Evolutionary conservation across 768 basidiomycete genomes (phyloP), one percentile per base, ranked within the genome.

Genomic region (Pulveroboletus sp.): DNA sequence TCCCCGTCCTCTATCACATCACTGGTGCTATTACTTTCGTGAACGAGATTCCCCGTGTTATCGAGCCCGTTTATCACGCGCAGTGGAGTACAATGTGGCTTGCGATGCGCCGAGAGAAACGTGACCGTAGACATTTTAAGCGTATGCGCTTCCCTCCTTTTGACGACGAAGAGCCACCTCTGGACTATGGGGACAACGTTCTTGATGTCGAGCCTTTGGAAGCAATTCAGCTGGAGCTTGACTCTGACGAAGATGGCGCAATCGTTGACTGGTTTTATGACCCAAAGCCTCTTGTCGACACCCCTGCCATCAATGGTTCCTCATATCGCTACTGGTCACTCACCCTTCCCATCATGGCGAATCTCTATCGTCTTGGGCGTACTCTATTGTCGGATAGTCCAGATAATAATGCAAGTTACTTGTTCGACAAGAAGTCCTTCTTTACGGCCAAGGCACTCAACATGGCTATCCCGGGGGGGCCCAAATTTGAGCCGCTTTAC

Each of bases 1-100:
- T 99, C 3, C 93, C 93, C 9, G 94, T 98, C 16, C 77, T 99
- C 49, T 99, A 99, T 70, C 96, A 99, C 68, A 95, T 99, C 63
- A 98, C 96, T 9, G 96, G 96, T 56, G 96, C 96, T 34, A 99
- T 99, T 71, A 98, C 96, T 3, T 99, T 99, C 63, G 96, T 99
- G 58, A 98, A 97, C 73, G 93, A 98, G 69, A 88, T 97, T 32
- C 96, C 96, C 36, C 86, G 92, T 40, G 83, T 99, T 58, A 89
- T 98, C 54, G 96, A 98, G 68, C 96, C 96, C 6, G 82, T 99
- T 10, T 98, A 96, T 70, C 96, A 99, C 68, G 93, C 96, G 1
- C 96, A 98, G 63, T 99, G 96, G 96, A 94, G 92, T 65, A 89
- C 91, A 6, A 99, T 99, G 96, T 99, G 96, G 96, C 76, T 99